Percentiles rank a stretch among this genome's conserved stretches.
Conservation (phyloP, 495 filamentous ascomycete genomes). For the Lepraria neglecta region DNA sequence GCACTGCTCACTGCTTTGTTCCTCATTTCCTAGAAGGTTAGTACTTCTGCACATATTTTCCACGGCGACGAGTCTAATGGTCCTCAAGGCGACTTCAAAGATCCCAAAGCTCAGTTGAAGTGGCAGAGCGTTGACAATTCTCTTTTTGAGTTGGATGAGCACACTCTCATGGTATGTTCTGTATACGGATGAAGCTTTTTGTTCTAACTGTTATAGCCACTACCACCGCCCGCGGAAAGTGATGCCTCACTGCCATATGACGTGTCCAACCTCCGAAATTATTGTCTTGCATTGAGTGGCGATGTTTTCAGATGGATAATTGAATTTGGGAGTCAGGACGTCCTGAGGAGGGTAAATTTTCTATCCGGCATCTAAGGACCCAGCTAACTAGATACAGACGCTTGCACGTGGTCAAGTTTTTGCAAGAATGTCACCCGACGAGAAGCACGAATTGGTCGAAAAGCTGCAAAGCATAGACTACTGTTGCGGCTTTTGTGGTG, state of each 20-base stretch:
- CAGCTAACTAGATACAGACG: conserved; percentile 48
- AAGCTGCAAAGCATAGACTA: conserved; percentile 96
- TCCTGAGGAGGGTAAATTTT: conserved; percentile 59
- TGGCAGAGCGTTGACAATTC: conserved; percentile 94
- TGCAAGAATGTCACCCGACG: conserved; percentile 97
- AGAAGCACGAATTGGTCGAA: conserved; percentile 97
- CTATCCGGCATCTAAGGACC: conserved; percentile 2
- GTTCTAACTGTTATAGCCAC: conserved; percentile 51
- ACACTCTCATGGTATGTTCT: conserved; percentile 59
- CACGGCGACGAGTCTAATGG: conserved; percentile 18
- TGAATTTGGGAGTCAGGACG: conserved; percentile 73
- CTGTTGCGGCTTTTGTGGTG: conserved; percentile 93
- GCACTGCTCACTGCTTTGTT: conserved; percentile 79
- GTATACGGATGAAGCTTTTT: neutral
- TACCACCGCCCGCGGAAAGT: conserved; percentile 56
- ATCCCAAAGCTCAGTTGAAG: conserved; percentile 59
- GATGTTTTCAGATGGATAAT: conserved; percentile 96
- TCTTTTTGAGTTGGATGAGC: conserved; percentile 64
- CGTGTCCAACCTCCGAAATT: conserved; percentile 68
- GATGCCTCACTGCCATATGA: conserved; percentile 85
- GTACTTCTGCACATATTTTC: conserved; percentile 16
- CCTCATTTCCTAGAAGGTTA: conserved; percentile 76
- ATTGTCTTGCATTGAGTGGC: conserved; percentile 81
- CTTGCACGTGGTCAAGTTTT: conserved; percentile 90
- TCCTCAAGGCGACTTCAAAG: conserved; percentile 50